These are phyloP conservation scores for Allantophomopsis cytisporea DNA, from an alignment of 2,329 filamentous ascomycete genomes.

Conservation along the genomic window DNA sequence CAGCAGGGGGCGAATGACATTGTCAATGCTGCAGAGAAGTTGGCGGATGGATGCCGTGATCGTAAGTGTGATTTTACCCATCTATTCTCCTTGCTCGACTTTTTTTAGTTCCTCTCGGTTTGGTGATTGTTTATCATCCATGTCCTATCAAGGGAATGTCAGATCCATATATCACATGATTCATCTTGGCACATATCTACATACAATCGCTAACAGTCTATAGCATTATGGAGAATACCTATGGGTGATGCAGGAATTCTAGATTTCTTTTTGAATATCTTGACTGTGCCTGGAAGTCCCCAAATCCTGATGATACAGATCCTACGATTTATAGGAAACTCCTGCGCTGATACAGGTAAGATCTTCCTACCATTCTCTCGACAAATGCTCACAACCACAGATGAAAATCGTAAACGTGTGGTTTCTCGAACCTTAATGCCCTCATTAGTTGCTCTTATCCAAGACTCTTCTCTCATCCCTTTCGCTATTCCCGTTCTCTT, in stretches of 20 bases:
- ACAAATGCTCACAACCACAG: conserved; percentile 17
- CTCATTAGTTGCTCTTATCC: conserved; percentile 32
- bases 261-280: conserved; percentile 36
- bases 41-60: conserved; percentile 41
- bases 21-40: conserved; percentile 28
- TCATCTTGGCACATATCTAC: not conserved
- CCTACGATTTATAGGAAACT: conserved; percentile 45
- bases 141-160: not conserved
- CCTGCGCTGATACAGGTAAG: conserved; percentile 44
- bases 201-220: not conserved
- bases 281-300: conserved; percentile 24
- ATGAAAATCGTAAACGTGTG: conserved; percentile 44
- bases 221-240: conserved; percentile 41
- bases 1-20: too few relatives aligned
- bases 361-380: not conserved
- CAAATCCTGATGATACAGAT: conserved; percentile 35
- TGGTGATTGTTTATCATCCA: not conserved
- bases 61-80: conserved; percentile 25
- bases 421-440: conserved; percentile 32
- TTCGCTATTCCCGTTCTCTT: conserved; percentile 46
- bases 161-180: not conserved
- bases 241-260: conserved; percentile 44
- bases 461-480: conserved; percentile 29
- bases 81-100: not conserved
- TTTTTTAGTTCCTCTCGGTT: not conserved